These are phyloP conservation scores for Rhizoctonia solani DNA, from an alignment of 1,284 basidiomycete species.

Conservation along the genomic window DNA sequence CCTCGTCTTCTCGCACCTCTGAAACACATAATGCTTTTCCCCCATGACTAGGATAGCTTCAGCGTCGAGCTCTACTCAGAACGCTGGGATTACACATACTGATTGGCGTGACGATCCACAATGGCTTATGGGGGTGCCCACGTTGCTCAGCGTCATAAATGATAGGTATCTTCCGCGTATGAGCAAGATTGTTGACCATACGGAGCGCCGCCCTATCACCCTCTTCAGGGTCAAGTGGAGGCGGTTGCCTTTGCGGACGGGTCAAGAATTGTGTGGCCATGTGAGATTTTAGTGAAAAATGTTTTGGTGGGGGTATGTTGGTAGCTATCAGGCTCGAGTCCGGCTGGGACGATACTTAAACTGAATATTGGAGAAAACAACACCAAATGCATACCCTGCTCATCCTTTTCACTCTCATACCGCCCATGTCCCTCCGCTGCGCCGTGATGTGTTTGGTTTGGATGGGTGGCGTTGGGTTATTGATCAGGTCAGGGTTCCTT, in stretches of 20 bases:
- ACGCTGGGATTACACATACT: background rate
- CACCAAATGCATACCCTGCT: no score
- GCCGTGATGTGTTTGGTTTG: no score
- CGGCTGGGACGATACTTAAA: no score
- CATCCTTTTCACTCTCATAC: no score
- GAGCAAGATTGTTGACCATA: background rate
- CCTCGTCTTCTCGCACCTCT: background rate
- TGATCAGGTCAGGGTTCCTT: no score
- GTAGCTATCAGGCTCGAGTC: no score
- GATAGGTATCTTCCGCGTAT: background rate
- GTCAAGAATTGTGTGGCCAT: background rate
- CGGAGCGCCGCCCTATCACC: no score
- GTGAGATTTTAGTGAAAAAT: no score
- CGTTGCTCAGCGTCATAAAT: background rate
- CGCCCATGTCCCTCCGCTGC: no score
- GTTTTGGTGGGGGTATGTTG: no score
- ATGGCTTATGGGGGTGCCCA: background rate
- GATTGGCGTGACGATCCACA: constrained; percentile 12
- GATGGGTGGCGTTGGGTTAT: no score
- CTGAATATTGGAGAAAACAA: no score
- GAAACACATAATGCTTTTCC: background rate
- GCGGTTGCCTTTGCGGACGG: background rate
- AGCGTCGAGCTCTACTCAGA: background rate
- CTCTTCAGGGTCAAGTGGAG: background rate
- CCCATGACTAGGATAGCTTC: constrained; percentile 6